Conservation (phyloP, 140 eudicot species). For the Ambrosia hybrid region DNA sequence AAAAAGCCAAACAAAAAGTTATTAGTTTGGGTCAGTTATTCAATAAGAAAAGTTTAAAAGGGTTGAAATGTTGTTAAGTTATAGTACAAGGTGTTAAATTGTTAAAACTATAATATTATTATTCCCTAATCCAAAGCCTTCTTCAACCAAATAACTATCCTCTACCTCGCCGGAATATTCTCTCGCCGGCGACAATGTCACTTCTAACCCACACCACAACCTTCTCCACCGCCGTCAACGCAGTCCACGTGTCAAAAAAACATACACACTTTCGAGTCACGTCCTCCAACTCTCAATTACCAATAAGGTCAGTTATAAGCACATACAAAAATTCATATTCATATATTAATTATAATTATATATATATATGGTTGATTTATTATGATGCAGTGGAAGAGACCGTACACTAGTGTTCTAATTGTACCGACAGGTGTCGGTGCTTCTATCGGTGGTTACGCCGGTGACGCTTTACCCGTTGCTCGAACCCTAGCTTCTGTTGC, state of each 20-base stretch:
- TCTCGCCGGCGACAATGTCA: constrained; percentile 34
- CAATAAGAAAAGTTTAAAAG: neutral
- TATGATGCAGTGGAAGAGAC: constrained; percentile 57
- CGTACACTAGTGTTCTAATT: constrained; percentile 88
- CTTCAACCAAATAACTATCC: neutral
- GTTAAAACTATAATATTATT: too few relatives aligned
- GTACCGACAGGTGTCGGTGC: constrained; percentile 99
- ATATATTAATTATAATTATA: too few relatives aligned
- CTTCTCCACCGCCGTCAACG: constrained; percentile 17
- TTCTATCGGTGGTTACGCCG: constrained; percentile 94
- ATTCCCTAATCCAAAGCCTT: too few relatives aligned
- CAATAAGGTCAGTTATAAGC: constrained; percentile 28
- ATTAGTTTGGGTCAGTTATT: too few relatives aligned
- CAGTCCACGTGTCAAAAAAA: constrained; percentile 1
- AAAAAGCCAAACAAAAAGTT: too few relatives aligned
- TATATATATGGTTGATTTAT: too few relatives aligned
- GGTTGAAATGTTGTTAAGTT: neutral
- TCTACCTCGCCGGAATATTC: constrained; percentile 20
- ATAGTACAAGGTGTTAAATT: too few relatives aligned
- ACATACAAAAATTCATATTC: too few relatives aligned
- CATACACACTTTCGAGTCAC: constrained; percentile 15
- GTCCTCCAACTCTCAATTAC: constrained; percentile 29
- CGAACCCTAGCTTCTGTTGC: constrained; percentile 92
- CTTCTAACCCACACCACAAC: constrained; percentile 13
- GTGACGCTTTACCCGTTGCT: constrained; percentile 96